These are phyloP conservation scores for Globisporangium alternatum DNA, from an alignment of 352 stramenopile species.

Conservation along the genomic window DNA sequence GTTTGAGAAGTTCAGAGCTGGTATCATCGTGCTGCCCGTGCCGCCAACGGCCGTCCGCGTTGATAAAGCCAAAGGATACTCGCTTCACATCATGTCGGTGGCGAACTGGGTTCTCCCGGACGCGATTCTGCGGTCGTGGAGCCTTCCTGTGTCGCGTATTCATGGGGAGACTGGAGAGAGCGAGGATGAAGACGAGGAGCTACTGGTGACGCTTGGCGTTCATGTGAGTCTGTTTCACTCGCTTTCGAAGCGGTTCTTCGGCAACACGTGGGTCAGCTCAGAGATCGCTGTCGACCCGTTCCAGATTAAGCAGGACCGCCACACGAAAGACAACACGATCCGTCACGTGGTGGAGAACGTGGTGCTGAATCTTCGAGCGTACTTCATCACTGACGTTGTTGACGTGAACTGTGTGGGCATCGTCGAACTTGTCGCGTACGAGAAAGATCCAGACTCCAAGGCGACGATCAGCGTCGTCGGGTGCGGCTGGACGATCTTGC, in stretches of 20 bases:
- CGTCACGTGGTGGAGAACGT: constrained; percentile 54
- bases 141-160: not conserved
- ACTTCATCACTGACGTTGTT: constrained; percentile 82
- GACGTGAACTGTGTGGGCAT: constrained; percentile 91
- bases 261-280: constrained; percentile 88
- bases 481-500: constrained; percentile 92
- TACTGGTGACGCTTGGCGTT: constrained; percentile 64
- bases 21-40: constrained; percentile 61
- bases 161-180: constrained; percentile 23
- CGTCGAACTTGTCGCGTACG: constrained; percentile 91
- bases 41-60: constrained; percentile 45
- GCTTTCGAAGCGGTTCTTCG: constrained; percentile 87
- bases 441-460: constrained; percentile 82
- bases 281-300: constrained; percentile 53
- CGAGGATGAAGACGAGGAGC: constrained; percentile 38
- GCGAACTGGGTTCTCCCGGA: constrained; percentile 67
- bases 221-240: constrained; percentile 90
- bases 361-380: constrained; percentile 65
- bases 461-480: constrained; percentile 67
- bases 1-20: constrained; percentile 76
- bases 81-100: constrained; percentile 62
- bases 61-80: constrained; percentile 60
- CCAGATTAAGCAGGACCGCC: constrained; percentile 47
- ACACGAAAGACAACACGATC: constrained; percentile 40
- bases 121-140: constrained; percentile 28